Evolutionary conservation across 2,329 filamentous ascomycete genomes (phyloP).

Genomic region (Herpomyces periplanetae): DNA sequence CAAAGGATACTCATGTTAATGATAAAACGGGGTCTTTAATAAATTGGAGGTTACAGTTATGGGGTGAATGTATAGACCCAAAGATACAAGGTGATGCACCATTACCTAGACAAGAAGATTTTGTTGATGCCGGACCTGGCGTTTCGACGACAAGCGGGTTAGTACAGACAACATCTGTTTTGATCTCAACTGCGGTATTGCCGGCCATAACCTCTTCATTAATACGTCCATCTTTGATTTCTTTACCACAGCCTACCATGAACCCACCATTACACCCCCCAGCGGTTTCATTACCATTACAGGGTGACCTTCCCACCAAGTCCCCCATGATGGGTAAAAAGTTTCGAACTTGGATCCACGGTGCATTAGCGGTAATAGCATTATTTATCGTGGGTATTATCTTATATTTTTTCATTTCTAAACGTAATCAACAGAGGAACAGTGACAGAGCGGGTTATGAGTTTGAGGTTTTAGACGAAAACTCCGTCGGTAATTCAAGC

Average conservation of each 20-base stretch:
- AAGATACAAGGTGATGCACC: constrained; percentile 26
- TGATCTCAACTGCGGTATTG: constrained; percentile 10
- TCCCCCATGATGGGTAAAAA: constrained; percentile 10
- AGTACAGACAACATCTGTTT: constrained; percentile 18
- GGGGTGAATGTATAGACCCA: constrained; percentile 52
- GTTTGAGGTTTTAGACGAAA: constrained; percentile 62
- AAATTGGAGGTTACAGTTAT: constrained; percentile 77
- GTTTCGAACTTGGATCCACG: constrained; percentile 72
- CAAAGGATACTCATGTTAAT: constrained; percentile 51
- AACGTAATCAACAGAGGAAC: constrained; percentile 24
- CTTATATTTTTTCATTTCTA: constrained; percentile 41
- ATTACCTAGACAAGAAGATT: constrained; percentile 39
- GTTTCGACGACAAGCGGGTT: constrained; percentile 14
- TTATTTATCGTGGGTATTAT: constrained; percentile 44
- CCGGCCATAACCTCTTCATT: no score
- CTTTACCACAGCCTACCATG: no score
- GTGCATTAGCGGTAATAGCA: constrained; percentile 40
- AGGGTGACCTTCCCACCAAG: constrained; percentile 5
- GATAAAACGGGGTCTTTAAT: constrained; percentile 33
- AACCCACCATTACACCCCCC: constrained; percentile 5
- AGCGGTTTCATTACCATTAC: constrained; percentile 6
- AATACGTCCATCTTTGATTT: no score
- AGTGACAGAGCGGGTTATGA: constrained; percentile 49
- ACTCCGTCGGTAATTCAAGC: constrained; percentile 18
- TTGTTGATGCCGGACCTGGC: constrained; percentile 50